These are phyloP conservation scores for Periconia digitata DNA, from an alignment of 2,329 filamentous ascomycete species.

Conservation along the genomic window DNA sequence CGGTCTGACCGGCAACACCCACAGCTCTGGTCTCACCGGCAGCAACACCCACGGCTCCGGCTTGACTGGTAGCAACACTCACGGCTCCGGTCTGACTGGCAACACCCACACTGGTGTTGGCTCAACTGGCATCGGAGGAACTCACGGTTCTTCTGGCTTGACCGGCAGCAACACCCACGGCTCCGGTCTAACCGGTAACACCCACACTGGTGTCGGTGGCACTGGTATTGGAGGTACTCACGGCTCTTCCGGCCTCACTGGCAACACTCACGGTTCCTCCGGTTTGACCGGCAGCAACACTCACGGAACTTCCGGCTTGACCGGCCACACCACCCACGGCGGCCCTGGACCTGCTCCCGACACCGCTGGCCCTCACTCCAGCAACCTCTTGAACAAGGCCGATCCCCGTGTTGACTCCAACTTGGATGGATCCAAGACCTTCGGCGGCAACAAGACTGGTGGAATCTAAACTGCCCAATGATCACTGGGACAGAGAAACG, in stretches of 20 bases:
- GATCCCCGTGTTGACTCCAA: conserved; percentile 42
- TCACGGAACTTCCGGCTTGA: conserved; percentile 11
- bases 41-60: conserved; percentile 3
- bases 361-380: conserved; percentile 41
- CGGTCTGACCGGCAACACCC: not conserved
- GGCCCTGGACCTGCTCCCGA: conserved; percentile 26
- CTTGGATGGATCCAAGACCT: conserved; percentile 34
- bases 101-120: not conserved
- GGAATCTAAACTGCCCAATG: conserved; percentile 9
- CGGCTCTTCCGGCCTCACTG: conserved; percentile 11
- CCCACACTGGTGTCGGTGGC: not conserved
- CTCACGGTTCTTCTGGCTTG: conserved; percentile 2
- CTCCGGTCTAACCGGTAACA: not conserved
- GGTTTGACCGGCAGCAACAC: conserved; percentile 5
- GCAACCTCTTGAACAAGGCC: conserved; percentile 37
- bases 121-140: not conserved
- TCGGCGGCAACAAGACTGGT: conserved; percentile 30
- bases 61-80: not conserved
- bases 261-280: conserved; percentile 12
- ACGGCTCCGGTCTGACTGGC: not conserved
- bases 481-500: not conserved
- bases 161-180: conserved; percentile 9
- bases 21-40: not conserved
- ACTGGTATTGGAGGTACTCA: conserved; percentile 6
- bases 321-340: conserved; percentile 12